phyloP scores from a whole-genome alignment of 202 grass and related monocot genomes.

The Eragrostis tef region DNA sequence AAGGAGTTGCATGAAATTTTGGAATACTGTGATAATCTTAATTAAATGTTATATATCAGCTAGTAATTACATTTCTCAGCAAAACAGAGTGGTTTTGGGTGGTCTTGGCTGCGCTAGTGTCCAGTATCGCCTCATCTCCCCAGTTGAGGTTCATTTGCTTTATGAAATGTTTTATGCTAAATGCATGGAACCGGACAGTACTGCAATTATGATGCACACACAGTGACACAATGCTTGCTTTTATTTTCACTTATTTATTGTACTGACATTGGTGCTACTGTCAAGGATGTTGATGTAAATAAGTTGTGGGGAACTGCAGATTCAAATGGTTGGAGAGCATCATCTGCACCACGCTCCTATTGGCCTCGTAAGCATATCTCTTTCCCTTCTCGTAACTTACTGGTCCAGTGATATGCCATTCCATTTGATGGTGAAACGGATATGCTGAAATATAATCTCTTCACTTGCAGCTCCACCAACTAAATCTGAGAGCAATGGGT shows the following conservation, averaged over 20 bases:
- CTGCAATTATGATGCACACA: neutral
- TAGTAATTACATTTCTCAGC: conserved; percentile 8
- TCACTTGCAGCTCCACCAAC: conserved; percentile 74
- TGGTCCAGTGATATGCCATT: conserved; percentile 6
- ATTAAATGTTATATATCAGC: neutral
- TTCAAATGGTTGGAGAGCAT: conserved; percentile 89
- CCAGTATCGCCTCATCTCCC: neutral
- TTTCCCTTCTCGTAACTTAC: conserved; percentile 26
- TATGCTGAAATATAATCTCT: conserved; percentile 43
- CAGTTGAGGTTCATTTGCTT: neutral
- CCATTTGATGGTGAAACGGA: conserved; percentile 19
- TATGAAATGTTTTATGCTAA: conserved; percentile 5
- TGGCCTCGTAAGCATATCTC: conserved; percentile 72
- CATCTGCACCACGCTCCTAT: conserved; percentile 83
- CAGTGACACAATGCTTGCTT: conserved; percentile 6
- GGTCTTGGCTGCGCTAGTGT: no score
- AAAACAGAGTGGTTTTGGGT: no score
- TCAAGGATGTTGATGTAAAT: conserved; percentile 84
- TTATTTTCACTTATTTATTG: conserved; percentile 29
- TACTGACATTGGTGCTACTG: conserved; percentile 47
- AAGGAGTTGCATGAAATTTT: neutral
- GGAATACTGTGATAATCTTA: neutral
- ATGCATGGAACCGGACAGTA: neutral
- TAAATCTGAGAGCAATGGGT: conserved; percentile 79
- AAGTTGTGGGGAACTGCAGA: conserved; percentile 82